Percentiles rank a stretch among this genome's conserved stretches.
Evolutionary conservation across 139 green algal genomes (phyloP).

Genomic region (Tetradesmus obliquus): DNA sequence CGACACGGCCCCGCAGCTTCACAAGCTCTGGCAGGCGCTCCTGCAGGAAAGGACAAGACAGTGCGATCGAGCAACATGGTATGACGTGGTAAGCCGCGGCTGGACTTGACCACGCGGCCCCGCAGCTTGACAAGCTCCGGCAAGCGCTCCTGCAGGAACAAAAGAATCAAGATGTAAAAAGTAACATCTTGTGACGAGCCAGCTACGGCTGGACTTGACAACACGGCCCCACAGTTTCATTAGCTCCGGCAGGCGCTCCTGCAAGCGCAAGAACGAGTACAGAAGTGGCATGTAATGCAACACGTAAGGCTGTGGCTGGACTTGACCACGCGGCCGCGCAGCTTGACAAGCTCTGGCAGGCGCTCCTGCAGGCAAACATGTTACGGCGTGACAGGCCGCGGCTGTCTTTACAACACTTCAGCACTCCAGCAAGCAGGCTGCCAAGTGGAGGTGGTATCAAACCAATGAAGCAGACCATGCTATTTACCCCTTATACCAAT

Average conservation of each 20-base stretch:
- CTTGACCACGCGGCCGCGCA: no score
- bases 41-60: no score
- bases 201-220: neutral
- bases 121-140: constrained; percentile 6
- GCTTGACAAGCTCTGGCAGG: no score
- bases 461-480: no score
- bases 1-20: no score
- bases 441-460: neutral
- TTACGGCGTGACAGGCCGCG: no score
- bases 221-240: neutral
- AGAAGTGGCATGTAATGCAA: neutral
- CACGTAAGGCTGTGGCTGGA: neutral
- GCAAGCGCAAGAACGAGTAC: neutral
- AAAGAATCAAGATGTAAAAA: neutral
- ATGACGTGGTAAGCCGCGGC: neutral
- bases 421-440: neutral
- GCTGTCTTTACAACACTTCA: no score
- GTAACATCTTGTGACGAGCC: neutral
- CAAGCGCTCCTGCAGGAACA: constrained; percentile 29
- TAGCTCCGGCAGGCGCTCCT: neutral
- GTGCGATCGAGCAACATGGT: no score
- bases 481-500: no score
- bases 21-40: no score
- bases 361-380: no score
- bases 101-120: neutral